These are phyloP conservation scores for Komagataella ulmi DNA, from an alignment of 805 yeast genomes.

Conservation along the genomic window DNA sequence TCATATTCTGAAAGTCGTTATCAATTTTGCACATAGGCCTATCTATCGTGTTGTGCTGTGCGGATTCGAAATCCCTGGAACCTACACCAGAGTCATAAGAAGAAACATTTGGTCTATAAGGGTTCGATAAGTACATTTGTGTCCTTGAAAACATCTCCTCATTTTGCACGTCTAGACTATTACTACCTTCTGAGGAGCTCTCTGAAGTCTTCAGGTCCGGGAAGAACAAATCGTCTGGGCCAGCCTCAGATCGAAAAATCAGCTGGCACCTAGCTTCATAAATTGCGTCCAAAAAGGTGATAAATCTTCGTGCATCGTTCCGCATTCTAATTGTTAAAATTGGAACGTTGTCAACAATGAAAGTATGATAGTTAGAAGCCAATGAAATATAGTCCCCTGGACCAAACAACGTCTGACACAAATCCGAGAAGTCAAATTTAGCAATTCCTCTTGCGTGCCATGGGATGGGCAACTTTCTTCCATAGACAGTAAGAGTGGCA, in stretches of 20 bases:
- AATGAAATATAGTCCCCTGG: constrained; percentile 61
- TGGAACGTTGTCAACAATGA: constrained; percentile 51
- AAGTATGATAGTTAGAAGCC: constrained; percentile 43
- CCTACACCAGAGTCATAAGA: constrained; percentile 36
- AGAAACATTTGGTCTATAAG: constrained; percentile 58
- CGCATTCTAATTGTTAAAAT: constrained; percentile 39
- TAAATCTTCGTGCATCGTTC: constrained; percentile 57
- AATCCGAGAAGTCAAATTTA: constrained; percentile 33
- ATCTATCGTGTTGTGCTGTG: constrained; percentile 8
- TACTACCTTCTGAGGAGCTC: constrained; percentile 1
- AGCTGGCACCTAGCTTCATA: constrained; percentile 57
- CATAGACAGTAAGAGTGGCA: constrained; percentile 35
- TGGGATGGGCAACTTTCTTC: constrained; percentile 36
- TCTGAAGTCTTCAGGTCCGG: constrained; percentile 27
- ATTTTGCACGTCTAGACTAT: constrained; percentile 29
- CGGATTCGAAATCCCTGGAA: constrained; percentile 14
- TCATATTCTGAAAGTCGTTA: constrained; percentile 30
- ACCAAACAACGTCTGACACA: constrained; percentile 44
- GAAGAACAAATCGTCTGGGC: constrained; percentile 44
- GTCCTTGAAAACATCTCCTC: constrained; percentile 63
- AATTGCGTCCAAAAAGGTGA: constrained; percentile 53
- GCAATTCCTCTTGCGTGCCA: constrained; percentile 27
- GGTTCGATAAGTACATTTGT: constrained; percentile 41
- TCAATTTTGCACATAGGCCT: constrained; percentile 7
- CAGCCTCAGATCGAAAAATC: constrained; percentile 34